Evolutionary conservation across 441 rosid genomes (phyloP), one percentile per base, ranked within the genome.

Genomic region (Manihot esculenta): DNA sequence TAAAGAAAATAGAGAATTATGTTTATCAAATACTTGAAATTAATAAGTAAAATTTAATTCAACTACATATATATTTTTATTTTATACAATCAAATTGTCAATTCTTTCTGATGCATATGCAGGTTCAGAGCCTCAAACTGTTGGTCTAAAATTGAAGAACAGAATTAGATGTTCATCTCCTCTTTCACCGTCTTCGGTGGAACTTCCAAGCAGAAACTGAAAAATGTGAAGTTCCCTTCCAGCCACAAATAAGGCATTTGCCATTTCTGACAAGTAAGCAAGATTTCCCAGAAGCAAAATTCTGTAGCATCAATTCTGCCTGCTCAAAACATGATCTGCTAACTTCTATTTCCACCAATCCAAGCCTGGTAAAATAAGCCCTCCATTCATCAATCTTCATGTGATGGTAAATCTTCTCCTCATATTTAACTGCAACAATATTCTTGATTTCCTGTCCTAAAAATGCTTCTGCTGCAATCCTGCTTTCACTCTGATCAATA

Each of bases 201-300:
- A 79, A 80, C 59, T 69, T 81, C 85, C 85, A 81, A 18, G 72
- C 77, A 1, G 85, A 85, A 42, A 85, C 77, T 24, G 84, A 83
- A 21, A 62, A 42, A 23, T 76, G 41, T n/a, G 85, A 82, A 1
- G 77, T 80, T 27, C 71, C 82, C 66, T 80, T 85, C 87, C 84
- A 83, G n/a, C 83, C 78, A 18, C 35, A 62, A 10, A 68, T 20
- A 13, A 80, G 73, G 72, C 82, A 71, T 45, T 77, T 80, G 10
- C 78, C 77, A 18, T 82, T 75, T 67, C 48, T 71, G 0, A 57
- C 64, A 35, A 74, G 62, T 5, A 77, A 56, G 75, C 86, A 84
- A 20, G 62, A 74, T 38, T 56, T 73, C 47, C 76, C 77, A 11
- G 53, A 42, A n/a, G 64, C 54, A 70, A 72, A 79, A 41, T 67